Evolutionary conservation across 163 green algal species (phyloP), one percentile per base, ranked within the genome.

Genomic region (Smithsoniella earleae): DNA sequence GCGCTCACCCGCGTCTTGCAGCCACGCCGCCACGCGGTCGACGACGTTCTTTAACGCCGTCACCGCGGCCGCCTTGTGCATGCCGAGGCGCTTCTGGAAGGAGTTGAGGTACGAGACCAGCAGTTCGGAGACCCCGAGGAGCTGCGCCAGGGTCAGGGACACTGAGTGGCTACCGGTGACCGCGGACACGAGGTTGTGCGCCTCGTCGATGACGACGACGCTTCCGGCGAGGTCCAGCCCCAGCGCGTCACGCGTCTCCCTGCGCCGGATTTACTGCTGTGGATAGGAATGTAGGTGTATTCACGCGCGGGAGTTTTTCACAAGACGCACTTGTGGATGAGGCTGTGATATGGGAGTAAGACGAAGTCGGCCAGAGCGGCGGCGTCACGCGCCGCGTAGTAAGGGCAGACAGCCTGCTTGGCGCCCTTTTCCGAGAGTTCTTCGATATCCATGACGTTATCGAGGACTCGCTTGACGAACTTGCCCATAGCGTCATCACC

Each of bases 151-250:
- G 0, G 34, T 62, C 16, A 86, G 36, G 28, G 65, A 31, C 5
- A 78, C 78, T 16, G 79, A 84, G 76, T 95, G 87, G 8, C 74
- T 77, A 34, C 34, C 45, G 69, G 86, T 89, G 62, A 97, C 79
- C 1, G 91, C 87, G 46, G 93, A 89, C 73, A 90, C 85, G 46
- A 97, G 82, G 84, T 98, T 98, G 84, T 98, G 92, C 1, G 89
- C 92, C 83, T 98, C 92, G 74, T 98, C 92, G 25, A 98, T 75
- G 4, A 98, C 81, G 2, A 98, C 79, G 10, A 96, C 81, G 20
- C 66, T 83, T 46, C 80, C 87, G 55, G 73, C 25, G 25, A 84
- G 79, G 4, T 62, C 1, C 3, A 86, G 77, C 20, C 89, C 89
- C 46, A 96, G 78, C 16, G 86, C 76, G 30, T 91, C 85, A 2